Evolutionary conservation across 2,329 filamentous ascomycete genomes (phyloP).

Genomic region (Paramyrothecium roridum): DNA sequence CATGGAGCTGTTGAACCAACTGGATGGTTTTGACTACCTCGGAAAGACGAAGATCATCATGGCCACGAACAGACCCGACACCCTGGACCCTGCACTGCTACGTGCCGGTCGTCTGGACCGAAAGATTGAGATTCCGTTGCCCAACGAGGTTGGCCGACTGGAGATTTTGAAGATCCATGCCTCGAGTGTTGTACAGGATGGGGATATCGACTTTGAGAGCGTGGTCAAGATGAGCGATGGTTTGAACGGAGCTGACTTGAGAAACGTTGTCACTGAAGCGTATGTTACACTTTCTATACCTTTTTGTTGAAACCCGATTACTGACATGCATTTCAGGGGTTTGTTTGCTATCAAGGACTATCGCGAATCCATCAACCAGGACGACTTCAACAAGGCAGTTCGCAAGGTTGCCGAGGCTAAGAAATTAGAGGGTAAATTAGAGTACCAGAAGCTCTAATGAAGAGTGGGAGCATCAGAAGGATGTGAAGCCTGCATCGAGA

Average conservation of each 20-base stretch:
- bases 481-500: too few relatives aligned
- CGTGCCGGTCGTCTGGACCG: conserved; percentile 91
- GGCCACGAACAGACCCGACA: conserved; percentile 97
- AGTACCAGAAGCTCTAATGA: conserved; percentile 95
- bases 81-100: conserved; percentile 87
- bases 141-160: conserved; percentile 92
- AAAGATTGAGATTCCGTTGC: conserved; percentile 96
- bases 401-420: conserved; percentile 96
- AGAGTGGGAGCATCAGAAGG: too few relatives aligned
- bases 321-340: conserved; percentile 55
- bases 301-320: conserved; percentile 10
- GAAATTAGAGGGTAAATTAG: conserved; percentile 97
- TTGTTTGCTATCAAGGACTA: conserved; percentile 99
- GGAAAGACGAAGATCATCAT: conserved; percentile 99
- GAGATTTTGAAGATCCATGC: conserved; percentile 99
- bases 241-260: conserved; percentile 92
- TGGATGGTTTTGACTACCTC: conserved; percentile 98
- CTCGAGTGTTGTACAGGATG: conserved; percentile 79
- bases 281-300: conserved; percentile 49
- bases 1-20: conserved; percentile 97
- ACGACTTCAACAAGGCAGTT: conserved; percentile 99
- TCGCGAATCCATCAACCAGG: conserved; percentile 91
- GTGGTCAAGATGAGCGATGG: conserved; percentile 99
- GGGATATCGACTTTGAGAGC: conserved; percentile 97
- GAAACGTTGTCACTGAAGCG: conserved; percentile 98